Evolutionary conservation across 306 rosid species (phyloP).

Genomic region (Abrus pulchellus): DNA sequence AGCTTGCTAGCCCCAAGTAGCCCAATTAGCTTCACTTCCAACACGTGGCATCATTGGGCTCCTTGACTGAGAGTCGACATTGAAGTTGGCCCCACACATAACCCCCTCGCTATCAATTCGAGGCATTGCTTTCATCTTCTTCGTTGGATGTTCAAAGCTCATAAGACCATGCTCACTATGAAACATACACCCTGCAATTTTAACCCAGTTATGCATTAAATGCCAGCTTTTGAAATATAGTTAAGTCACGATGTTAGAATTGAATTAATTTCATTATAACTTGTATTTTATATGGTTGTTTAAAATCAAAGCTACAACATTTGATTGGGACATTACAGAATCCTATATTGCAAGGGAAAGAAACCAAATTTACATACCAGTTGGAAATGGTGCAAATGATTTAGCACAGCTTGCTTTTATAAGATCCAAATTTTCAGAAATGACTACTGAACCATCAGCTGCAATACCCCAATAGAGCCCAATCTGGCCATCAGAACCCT

Average conservation of each 20-base stretch:
- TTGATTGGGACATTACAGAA: neutral
- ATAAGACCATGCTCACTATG: conserved; percentile 80
- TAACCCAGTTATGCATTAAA: conserved; percentile 21
- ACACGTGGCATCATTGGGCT: conserved; percentile 85
- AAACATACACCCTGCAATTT: conserved; percentile 85
- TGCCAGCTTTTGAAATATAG: neutral
- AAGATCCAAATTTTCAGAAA: conserved; percentile 77
- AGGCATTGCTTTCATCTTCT: conserved; percentile 96
- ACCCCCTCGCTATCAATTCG: conserved; percentile 92
- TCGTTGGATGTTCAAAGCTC: conserved; percentile 89
- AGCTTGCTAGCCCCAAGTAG: conserved; percentile 64
- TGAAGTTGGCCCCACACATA: conserved; percentile 95
- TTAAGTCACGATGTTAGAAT: neutral
- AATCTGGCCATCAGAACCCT: conserved; percentile 79
- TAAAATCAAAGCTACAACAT: neutral
- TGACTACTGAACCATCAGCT: conserved; percentile 80
- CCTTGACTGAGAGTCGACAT: conserved; percentile 81
- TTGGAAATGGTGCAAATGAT: conserved; percentile 94
- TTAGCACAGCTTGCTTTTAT: conserved; percentile 87
- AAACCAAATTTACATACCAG: conserved; percentile 59
- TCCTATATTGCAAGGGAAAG: neutral
- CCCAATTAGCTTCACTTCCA: conserved; percentile 98
- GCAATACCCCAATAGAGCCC: conserved; percentile 87
- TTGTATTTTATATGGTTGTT: neutral
- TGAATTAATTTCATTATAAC: neutral